Base-by-base conservation (phyloP, 108 stramenopile genomes). In the Nitzschia palea region DNA sequence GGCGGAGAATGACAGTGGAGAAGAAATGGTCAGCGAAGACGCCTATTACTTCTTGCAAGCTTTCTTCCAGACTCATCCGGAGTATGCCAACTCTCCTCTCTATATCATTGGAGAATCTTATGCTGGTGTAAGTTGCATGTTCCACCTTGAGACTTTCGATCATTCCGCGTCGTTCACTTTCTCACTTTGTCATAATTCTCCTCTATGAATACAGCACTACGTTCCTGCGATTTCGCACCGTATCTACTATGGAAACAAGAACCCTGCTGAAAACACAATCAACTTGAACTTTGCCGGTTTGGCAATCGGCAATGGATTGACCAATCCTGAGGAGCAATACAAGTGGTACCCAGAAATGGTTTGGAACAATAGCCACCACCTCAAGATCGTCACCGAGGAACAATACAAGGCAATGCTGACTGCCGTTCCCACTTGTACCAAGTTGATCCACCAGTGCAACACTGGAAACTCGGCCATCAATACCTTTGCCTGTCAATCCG, bases 241-340 rank as follows among this genome's bases (percentile, higher is more conserved):
- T 58, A 69, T 74, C 64, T 70, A 59, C 50, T 17, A 62, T 17
- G 76, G 76, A n/a, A 77, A 77, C 57, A 44, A 70, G 26, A 20
- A 51, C 5, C 50, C 35, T 10, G 44, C 52, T 25, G 68, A 70
- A 4, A 60, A 65, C 6, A 78, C 80, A 20, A 71, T 83, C 23
- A 22, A 59, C 6, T 62, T 98, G 37, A 93, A 94, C 65, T 74
- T 97, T 14, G 71, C 69, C 48, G 98, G 98, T 28, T 37, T 99
- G 30, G 97, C 90, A 34, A 82, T 99, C 56, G 98, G 98, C 4
- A 99, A 99, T 77, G 96, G 96, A 2, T 76, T 97, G 6, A 98
- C 96, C n/a, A 69, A 93, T 64, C 97, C 97, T 2, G 89, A 84
- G 56, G 80, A 80, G 10, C 98, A 99, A 71, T 97, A 97, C 72